Evolutionary conservation across 148 eudicot genomes (phyloP).

Genomic region (Dysphania ambrosioides): DNA sequence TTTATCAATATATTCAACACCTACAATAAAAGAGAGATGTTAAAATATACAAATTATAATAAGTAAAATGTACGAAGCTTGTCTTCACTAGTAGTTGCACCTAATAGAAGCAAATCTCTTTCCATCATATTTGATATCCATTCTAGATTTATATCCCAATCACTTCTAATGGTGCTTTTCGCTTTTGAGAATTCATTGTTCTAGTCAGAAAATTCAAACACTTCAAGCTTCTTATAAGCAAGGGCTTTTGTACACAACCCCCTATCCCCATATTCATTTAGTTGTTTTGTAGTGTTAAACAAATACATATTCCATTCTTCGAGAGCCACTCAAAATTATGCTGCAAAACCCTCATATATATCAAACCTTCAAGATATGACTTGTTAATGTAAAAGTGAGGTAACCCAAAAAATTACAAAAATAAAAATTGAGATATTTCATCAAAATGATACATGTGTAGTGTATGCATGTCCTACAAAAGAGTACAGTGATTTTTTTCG

Average conservation of each 20-base stretch:
- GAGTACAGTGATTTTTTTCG: neutral
- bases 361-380: conserved; percentile 4
- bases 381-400: neutral
- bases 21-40: conserved; percentile 31
- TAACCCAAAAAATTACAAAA: neutral
- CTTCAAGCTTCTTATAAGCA: conserved; percentile 76
- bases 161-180: conserved; percentile 63
- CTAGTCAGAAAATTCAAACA: conserved; percentile 67
- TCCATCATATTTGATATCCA: conserved; percentile 71
- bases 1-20: conserved; percentile 94
- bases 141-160: conserved; percentile 71
- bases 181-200: conserved; percentile 73
- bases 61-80: conserved; percentile 45
- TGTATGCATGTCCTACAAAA: neutral
- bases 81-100: conserved; percentile 96
- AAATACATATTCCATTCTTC: conserved; percentile 64
- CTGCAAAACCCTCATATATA: conserved; percentile 36
- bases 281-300: conserved; percentile 66
- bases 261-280: conserved; percentile 85
- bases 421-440: neutral
- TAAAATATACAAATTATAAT: neutral
- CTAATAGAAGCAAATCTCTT: conserved; percentile 81
- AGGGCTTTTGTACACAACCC: conserved; percentile 89
- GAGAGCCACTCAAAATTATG: conserved; percentile 84
- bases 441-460: neutral